Evolutionary conservation across 257 asterid species (phyloP), one percentile per base, ranked within the genome.

Genomic region (Solanum chmielewskii): DNA sequence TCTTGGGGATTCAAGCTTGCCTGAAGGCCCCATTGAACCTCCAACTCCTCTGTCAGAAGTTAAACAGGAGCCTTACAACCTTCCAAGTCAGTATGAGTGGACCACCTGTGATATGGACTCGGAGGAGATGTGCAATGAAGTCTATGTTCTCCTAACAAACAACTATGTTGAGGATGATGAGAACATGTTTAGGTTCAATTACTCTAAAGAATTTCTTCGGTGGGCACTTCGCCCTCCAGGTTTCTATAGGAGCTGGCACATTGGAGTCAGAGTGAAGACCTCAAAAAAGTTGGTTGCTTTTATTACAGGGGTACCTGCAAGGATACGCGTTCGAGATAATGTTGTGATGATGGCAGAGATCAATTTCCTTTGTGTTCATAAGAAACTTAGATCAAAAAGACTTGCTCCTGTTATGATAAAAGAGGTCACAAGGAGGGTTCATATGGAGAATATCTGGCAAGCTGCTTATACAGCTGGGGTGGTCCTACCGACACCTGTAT

Each of bases 401-500:
- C 98, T 95, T 52, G 98, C 98, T 45, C 98, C 98, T 0, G 97
- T 95, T 75, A 91, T 95, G 98, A 95, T 95, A 74, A 95, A 94
- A 89, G 98, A 95, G 89, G 98, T 95, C 71, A 95, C 98, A 1
- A 88, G 98, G 77, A 92, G 98, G 89, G 94, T 94, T 88, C 96
- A 93, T 88, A 59, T 94, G 94, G 98, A 95, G 93, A 94, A 94
- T 85, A 91, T 95, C 70, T 95, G 97, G 98, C 98, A 95, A 78
- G 98, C 97, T 18, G 98, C 98, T 86, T 95, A 94, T 90, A 95
- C 98, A 44, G 98, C 98, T 60, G 98, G 98, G 13, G 94, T 94
- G 69, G 95, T 94, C 15, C 96, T 95, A 85, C 98, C 98, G 3
- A 94, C 98, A 0, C 98, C 97, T 0, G 66, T 95, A 64, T 93